Evolutionary conservation across 1,139 yeast species (phyloP).

Genomic region (Suhomyces bolitotheri): DNA sequence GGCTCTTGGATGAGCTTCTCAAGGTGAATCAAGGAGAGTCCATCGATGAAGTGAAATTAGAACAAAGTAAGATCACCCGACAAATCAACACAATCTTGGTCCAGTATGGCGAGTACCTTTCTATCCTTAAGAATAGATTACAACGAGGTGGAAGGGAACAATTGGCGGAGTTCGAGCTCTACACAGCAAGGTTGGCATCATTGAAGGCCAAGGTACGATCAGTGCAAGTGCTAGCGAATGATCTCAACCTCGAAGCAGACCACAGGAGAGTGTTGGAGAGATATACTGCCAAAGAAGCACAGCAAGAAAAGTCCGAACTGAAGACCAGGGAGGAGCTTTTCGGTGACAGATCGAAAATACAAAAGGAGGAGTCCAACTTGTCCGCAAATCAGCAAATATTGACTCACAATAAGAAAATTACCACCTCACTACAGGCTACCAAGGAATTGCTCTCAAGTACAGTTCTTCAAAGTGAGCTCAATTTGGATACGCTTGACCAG

Average conservation of each 20-base stretch:
- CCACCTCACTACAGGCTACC: slow-evolving; percentile 53
- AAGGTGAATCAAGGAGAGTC: slow-evolving; percentile 9
- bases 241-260: slow-evolving; percentile 15
- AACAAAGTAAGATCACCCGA: slow-evolving; percentile 12
- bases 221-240: slow-evolving; percentile 19
- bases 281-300: slow-evolving; percentile 8
- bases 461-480: slow-evolving; percentile 60
- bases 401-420: slow-evolving; percentile 53
- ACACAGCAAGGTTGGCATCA: slow-evolving; percentile 16
- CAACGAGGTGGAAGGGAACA: slow-evolving; percentile 8
- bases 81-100: slow-evolving; percentile 13
- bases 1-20: slow-evolving; percentile 13
- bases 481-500: slow-evolving; percentile 59
- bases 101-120: slow-evolving; percentile 13
- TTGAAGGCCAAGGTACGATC: slow-evolving; percentile 20
- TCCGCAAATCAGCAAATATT: slow-evolving; percentile 32
- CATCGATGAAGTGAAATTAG: slow-evolving; percentile 10
- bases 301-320: slow-evolving; percentile 1
- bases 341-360: slow-evolving; percentile 5
- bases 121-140: slow-evolving; percentile 6
- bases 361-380: slow-evolving; percentile 5
- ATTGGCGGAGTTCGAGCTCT: slow-evolving; percentile 13
- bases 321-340: slow-evolving; percentile 14
- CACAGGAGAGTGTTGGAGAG: slow-evolving; percentile 20
- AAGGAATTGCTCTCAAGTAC: slow-evolving; percentile 56